A percentile compares a stretch with the other conserved stretches of the same genome.
Evolutionary conservation across 768 basidiomycete genomes (phyloP).

Genomic region (Serendipita indica): DNA sequence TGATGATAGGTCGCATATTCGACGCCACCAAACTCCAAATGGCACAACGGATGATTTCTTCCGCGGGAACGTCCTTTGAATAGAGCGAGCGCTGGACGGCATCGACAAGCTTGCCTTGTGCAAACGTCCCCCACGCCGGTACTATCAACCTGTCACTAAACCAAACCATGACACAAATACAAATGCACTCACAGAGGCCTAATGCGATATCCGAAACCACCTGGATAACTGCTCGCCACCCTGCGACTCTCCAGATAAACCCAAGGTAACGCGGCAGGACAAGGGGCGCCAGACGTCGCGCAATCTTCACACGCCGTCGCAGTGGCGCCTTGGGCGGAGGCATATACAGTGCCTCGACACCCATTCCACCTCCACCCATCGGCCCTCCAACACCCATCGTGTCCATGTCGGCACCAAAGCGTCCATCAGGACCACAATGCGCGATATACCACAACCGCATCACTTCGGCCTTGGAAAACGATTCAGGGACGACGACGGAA

Average conservation of each 20-base stretch:
- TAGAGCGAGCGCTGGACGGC: constrained; percentile 1
- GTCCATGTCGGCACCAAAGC: background rate
- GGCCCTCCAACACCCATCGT: too few relatives aligned
- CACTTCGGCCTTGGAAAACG: background rate
- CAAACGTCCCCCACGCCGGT: constrained; percentile 5
- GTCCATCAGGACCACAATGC: constrained; percentile 8
- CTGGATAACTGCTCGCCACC: background rate
- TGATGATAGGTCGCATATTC: background rate
- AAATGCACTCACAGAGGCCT: background rate
- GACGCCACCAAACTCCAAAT: background rate
- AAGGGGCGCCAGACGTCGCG: background rate
- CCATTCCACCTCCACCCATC: too few relatives aligned
- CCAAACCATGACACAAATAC: background rate
- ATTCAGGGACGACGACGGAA: background rate
- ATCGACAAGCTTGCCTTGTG: background rate
- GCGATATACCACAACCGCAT: constrained; percentile 6
- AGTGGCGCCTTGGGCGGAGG: background rate
- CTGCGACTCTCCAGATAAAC: background rate
- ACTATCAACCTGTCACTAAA: background rate
- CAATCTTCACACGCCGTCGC: background rate
- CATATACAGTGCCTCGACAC: too few relatives aligned
- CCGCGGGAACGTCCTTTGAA: background rate
- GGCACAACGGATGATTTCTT: background rate
- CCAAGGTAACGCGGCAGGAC: background rate
- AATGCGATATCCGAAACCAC: background rate